phyloP scores from a whole-genome alignment of 2,329 filamentous ascomycete species.

The Aspergillus oerlinghausenensis region DNA sequence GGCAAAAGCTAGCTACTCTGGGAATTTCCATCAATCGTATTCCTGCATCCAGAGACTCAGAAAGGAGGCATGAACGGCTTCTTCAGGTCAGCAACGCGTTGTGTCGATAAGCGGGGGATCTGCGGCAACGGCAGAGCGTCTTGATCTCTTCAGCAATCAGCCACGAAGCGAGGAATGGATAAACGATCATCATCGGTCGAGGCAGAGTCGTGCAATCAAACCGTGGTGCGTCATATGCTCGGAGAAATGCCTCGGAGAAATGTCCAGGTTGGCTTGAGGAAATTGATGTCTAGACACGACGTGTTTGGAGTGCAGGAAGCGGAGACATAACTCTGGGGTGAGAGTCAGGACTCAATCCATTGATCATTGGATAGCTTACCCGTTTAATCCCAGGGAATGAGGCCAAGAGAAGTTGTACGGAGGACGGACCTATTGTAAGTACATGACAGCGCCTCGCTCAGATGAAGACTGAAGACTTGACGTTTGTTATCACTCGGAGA shows the following conservation, averaged over 20 bases:
- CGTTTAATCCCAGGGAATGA: too few relatives aligned
- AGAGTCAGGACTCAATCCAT: too few relatives aligned
- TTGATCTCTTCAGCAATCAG: not conserved
- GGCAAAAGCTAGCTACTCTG: not conserved
- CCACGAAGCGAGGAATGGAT: not conserved
- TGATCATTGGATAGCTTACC: too few relatives aligned
- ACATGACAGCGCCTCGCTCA: not conserved
- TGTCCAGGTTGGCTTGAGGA: not conserved
- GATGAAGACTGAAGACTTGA: not conserved
- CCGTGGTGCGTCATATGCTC: not conserved
- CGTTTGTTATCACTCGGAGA: not conserved
- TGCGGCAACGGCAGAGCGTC: not conserved
- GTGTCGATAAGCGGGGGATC: not conserved
- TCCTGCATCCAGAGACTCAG: too few relatives aligned
- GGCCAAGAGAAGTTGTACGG: too few relatives aligned
- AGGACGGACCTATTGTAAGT: not conserved
- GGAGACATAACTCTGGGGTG: not conserved
- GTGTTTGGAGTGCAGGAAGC: not conserved
- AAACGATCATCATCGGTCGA: too few relatives aligned
- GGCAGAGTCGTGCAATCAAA: too few relatives aligned
- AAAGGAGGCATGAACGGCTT: not conserved
- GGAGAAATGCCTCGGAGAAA: not conserved
- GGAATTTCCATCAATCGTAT: constrained; percentile 16
- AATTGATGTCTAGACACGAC: not conserved
- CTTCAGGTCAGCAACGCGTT: not conserved